These are phyloP conservation scores for Lachnellula hyalina DNA, from an alignment of 2,329 filamentous ascomycete genomes.

Conservation along the genomic window DNA sequence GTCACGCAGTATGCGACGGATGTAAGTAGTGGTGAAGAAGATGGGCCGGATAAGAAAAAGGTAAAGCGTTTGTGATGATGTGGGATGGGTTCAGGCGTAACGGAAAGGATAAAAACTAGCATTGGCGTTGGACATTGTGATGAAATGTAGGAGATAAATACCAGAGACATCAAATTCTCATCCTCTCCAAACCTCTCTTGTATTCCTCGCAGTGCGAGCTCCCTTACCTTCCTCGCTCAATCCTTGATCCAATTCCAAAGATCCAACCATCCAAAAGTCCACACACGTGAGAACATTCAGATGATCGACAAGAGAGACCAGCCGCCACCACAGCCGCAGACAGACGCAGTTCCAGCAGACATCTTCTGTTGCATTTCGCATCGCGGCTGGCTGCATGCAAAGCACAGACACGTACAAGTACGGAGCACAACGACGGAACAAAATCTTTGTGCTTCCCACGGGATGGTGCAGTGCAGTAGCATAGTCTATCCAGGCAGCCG, in stretches of 20 bases:
- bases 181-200: background rate
- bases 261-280: no score
- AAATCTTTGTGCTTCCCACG: no score
- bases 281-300: no score
- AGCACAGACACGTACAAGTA: no score
- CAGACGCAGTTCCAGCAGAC: no score
- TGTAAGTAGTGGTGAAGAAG: slow-evolving; percentile 71
- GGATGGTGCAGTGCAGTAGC: no score
- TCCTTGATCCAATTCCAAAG: no score
- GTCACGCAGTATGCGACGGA: slow-evolving; percentile 80
- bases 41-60: slow-evolving; percentile 61
- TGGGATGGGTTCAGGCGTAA: background rate
- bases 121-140: background rate
- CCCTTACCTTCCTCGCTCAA: no score
- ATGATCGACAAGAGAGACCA: no score
- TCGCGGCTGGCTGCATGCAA: background rate
- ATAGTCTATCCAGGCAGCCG: no score
- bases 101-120: background rate
- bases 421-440: no score
- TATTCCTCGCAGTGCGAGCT: background rate
- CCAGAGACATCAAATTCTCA: background rate
- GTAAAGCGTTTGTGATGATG: slow-evolving; percentile 35
- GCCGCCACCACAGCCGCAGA: no score
- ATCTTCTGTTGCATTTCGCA: background rate
- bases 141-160: background rate